Percentiles rank a stretch among this genome's conserved stretches.
Evolutionary conservation across 1,284 basidiomycete species (phyloP).

Genomic region (Ustilago cynodontis): DNA sequence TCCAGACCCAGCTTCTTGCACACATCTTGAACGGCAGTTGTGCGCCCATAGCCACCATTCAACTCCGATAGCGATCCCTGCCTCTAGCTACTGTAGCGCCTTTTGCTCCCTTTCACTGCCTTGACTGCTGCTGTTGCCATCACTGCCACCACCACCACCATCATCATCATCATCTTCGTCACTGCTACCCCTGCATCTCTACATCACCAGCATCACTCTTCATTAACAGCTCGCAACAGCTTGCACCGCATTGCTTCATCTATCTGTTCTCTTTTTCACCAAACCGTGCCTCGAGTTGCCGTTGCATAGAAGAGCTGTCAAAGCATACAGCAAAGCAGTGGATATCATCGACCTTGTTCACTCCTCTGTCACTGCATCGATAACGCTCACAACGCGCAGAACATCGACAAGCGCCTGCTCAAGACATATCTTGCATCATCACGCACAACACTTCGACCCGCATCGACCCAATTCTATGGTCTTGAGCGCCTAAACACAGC

Average conservation of each 20-base stretch:
- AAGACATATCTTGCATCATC: not conserved
- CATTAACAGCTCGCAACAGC: too few relatives aligned
- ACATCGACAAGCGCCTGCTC: not conserved
- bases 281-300: too few relatives aligned
- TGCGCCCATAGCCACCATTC: not conserved
- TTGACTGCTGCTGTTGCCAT: not conserved
- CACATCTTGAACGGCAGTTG: not conserved
- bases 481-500: conserved; percentile 1
- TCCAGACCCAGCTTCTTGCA: conserved; percentile 7
- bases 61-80: conserved; percentile 1
- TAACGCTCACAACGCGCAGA: not conserved
- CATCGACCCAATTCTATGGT: conserved; percentile 11
- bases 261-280: too few relatives aligned
- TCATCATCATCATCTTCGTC: not conserved
- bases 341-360: too few relatives aligned
- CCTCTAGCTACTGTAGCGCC: not conserved
- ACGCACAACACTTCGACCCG: not conserved
- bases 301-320: too few relatives aligned
- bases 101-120: not conserved
- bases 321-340: too few relatives aligned
- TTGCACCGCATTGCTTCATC: too few relatives aligned
- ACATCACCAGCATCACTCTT: too few relatives aligned
- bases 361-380: too few relatives aligned
- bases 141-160: not conserved
- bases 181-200: not conserved